Conservation (phyloP, 345 rosid genomes). For the Boechera retrofracta region DNA sequence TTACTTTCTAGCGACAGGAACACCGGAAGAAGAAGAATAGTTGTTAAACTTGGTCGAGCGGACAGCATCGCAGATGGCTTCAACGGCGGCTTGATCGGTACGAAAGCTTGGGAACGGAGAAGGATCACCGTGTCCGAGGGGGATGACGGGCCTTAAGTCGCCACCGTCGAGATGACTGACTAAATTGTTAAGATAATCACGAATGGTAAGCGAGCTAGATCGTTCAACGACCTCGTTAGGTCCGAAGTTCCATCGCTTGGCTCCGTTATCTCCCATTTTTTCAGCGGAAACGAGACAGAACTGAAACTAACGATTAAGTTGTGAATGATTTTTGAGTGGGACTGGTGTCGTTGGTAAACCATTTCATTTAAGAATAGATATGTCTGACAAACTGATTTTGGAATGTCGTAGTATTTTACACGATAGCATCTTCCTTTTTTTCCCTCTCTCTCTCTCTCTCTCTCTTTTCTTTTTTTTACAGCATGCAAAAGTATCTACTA, state of each 20-base stretch:
- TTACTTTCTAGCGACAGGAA: conserved; percentile 42
- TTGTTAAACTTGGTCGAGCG: conserved; percentile 38
- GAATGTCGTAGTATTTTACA: not conserved
- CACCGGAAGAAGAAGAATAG: conserved; percentile 31
- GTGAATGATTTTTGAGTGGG: not conserved
- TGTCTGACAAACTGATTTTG: not conserved
- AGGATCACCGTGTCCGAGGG: conserved; percentile 44
- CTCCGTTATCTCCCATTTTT: conserved; percentile 16
- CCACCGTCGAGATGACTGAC: not conserved
- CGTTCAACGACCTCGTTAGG: conserved; percentile 16
- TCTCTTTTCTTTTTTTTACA: no score
- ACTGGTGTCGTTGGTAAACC: not conserved
- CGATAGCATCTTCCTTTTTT: no score
- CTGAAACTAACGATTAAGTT: not conserved
- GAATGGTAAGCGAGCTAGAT: conserved; percentile 2
- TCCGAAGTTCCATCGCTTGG: conserved; percentile 40
- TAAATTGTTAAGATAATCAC: conserved; percentile 14
- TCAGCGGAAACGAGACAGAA: not conserved
- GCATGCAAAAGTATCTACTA: no score
- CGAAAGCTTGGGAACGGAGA: conserved; percentile 39
- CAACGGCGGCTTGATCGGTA: conserved; percentile 36
- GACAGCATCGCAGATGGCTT: conserved; percentile 40
- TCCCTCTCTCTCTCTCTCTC: no score
- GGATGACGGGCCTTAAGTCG: conserved; percentile 18
- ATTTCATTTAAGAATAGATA: not conserved